phyloP scores from a whole-genome alignment of 441 rosid genomes.

The Populus hybrid region DNA sequence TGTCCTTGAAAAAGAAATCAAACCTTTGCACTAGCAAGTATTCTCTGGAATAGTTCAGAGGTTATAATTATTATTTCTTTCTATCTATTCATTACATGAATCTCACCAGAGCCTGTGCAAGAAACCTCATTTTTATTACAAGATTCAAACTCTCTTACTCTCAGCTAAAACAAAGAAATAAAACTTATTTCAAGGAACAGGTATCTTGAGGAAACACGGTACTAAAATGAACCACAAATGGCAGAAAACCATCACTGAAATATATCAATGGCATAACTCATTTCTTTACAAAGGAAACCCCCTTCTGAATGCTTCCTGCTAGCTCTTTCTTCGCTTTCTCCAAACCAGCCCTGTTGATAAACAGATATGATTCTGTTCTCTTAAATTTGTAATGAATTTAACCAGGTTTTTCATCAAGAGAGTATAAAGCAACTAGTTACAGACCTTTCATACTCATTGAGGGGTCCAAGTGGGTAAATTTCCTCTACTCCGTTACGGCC shows the following conservation, averaged over 20 bases:
- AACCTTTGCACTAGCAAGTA: background rate
- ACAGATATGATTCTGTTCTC: background rate
- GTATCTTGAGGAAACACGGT: background rate
- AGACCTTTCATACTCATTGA: slow-evolving; percentile 86
- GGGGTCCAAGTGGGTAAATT: slow-evolving; percentile 70
- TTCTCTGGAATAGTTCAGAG: background rate
- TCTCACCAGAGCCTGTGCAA: background rate
- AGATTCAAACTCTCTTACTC: background rate
- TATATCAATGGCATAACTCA: slow-evolving; percentile 18
- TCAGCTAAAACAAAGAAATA: slow-evolving; percentile 3
- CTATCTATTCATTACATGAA: slow-evolving; percentile 20
- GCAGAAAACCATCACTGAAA: background rate
- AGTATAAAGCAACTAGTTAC: background rate
- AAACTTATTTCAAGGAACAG: slow-evolving; percentile 20
- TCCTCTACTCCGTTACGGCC: slow-evolving; percentile 77
- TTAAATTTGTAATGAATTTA: background rate
- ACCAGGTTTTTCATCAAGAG: background rate
- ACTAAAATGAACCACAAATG: background rate
- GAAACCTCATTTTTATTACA: slow-evolving; percentile 5
- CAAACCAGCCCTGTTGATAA: slow-evolving; percentile 53
- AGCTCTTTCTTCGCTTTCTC: slow-evolving; percentile 92
- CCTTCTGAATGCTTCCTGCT: slow-evolving; percentile 78
- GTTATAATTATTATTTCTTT: background rate
- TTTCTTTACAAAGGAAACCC: slow-evolving; percentile 62
- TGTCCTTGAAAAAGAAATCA: background rate